phyloP scores from a whole-genome alignment of 2,329 filamentous ascomycete genomes.

The Microcyclospora pomicola region DNA sequence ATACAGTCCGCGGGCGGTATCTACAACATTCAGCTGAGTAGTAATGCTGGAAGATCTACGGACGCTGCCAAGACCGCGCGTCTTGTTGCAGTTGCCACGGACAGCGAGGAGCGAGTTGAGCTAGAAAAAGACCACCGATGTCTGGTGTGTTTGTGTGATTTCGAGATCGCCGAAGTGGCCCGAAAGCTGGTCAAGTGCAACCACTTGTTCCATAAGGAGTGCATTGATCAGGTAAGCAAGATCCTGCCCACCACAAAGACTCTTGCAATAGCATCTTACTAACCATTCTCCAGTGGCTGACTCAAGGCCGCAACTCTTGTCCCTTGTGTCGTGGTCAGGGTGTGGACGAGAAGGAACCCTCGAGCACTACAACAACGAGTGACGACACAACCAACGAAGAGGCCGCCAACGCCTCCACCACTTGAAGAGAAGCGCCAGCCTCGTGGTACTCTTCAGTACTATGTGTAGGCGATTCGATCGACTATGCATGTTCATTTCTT shows the following conservation, averaged over 20 bases:
- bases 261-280: background rate
- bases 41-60: constrained; percentile 2
- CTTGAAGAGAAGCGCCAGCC: too few species aligned
- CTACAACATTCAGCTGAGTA: constrained; percentile 35
- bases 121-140: constrained; percentile 38
- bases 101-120: constrained; percentile 17
- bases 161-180: constrained; percentile 47
- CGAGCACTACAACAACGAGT: background rate
- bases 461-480: too few species aligned
- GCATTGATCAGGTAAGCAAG: constrained; percentile 52
- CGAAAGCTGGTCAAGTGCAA: constrained; percentile 48
- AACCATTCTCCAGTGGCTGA: constrained; percentile 43
- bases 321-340: constrained; percentile 47
- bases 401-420: too few species aligned
- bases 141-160: constrained; percentile 53
- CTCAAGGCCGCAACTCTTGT: constrained; percentile 51
- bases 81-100: constrained; percentile 21
- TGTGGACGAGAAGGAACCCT: constrained; percentile 35
- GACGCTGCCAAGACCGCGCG: constrained; percentile 14
- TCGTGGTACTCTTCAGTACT: too few species aligned
- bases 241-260: background rate
- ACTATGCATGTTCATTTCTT: too few species aligned
- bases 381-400: too few species aligned
- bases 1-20: constrained; percentile 48
- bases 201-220: constrained; percentile 54